Percentiles rank a stretch among this genome's conserved stretches.
Evolutionary conservation across 352 stramenopile genomes (phyloP).

Genomic region (Phytopythium sindhum): DNA sequence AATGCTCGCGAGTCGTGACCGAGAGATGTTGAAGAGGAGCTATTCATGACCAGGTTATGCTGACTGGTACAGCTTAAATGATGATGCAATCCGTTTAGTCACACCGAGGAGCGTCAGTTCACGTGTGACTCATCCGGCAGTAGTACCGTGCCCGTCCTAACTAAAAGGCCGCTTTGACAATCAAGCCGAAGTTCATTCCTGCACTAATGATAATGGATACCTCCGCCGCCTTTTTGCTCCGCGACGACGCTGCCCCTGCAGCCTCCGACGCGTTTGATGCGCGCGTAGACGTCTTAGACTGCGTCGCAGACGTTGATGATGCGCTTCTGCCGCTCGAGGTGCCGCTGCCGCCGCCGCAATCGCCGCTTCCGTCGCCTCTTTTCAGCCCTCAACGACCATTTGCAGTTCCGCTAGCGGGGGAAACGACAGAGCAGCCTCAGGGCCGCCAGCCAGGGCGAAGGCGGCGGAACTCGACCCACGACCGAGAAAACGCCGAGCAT

Average conservation of each 20-base stretch:
- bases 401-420: background rate
- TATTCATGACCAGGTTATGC: background rate
- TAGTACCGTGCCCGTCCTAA: background rate
- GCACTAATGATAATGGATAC: background rate
- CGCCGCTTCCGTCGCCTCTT: background rate
- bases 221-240: background rate
- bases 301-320: background rate
- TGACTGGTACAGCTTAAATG: background rate
- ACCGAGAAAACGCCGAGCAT: constrained; percentile 4
- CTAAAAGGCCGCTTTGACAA: background rate
- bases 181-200: background rate
- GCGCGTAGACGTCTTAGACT: background rate
- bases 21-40: background rate
- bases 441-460: background rate
- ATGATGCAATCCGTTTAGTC: background rate
- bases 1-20: too few relatives aligned
- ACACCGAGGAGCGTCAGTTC: background rate
- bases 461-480: constrained; percentile 3
- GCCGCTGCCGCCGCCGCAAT: background rate
- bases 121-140: background rate
- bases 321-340: background rate
- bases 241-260: background rate
- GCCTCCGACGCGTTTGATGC: background rate
- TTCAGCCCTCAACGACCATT: background rate
- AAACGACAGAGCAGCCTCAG: background rate